Percentiles rank a stretch among this genome's conserved stretches.
These are phyloP conservation scores for Aristolochia contorta DNA, from an alignment of 164 flowering plant genomes.

Conservation along the genomic window DNA sequence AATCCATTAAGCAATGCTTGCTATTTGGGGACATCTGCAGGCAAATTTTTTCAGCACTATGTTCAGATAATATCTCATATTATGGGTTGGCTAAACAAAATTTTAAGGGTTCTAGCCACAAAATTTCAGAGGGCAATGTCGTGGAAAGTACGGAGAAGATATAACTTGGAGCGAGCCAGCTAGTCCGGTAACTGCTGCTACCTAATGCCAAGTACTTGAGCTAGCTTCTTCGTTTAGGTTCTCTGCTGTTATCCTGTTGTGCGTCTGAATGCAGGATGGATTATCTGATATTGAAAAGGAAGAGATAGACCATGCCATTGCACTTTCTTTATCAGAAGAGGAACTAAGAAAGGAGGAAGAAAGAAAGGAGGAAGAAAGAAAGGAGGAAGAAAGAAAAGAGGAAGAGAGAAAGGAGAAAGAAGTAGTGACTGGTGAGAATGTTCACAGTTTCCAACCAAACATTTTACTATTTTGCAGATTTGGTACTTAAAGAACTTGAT, in stretches of 20 bases:
- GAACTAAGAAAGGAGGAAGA: conserved; percentile 45
- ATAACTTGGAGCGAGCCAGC: conserved; percentile 38
- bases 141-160: conserved; percentile 44
- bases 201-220: too few species aligned
- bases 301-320: conserved; percentile 76
- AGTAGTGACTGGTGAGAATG: conserved; percentile 39
- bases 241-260: neutral
- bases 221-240: neutral
- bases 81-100: conserved; percentile 83
- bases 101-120: conserved; percentile 22
- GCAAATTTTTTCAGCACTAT: conserved; percentile 17
- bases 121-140: conserved; percentile 21
- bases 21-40: conserved; percentile 15
- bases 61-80: conserved; percentile 26
- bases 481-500: neutral
- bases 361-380: conserved; percentile 28
- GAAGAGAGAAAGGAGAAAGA: conserved; percentile 40
- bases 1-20: neutral
- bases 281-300: conserved; percentile 55
- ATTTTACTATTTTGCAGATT: too few species aligned
- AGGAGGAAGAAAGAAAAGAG: conserved; percentile 20
- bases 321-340: conserved; percentile 68
- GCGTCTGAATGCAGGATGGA: conserved; percentile 38
- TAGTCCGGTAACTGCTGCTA: conserved; percentile 30
- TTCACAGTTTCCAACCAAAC: too few species aligned